These are phyloP conservation scores for Chaetoscypha palmicola DNA, from an alignment of 2,329 filamentous ascomycete genomes.

Conservation along the genomic window DNA sequence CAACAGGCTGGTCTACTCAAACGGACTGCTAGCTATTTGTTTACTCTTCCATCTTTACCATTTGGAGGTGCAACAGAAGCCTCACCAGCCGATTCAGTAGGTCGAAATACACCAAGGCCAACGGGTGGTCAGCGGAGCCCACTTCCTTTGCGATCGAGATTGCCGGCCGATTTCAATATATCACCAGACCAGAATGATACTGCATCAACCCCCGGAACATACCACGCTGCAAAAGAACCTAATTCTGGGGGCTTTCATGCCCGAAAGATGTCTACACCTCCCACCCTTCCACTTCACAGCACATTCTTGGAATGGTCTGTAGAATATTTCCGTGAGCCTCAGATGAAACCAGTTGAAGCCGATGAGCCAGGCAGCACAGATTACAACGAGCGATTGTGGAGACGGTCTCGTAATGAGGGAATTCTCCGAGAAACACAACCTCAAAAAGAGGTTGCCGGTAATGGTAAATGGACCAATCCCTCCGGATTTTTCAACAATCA, in stretches of 20 bases:
- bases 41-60: slow-evolving; percentile 46
- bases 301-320: slow-evolving; percentile 92
- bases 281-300: slow-evolving; percentile 69
- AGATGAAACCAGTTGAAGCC: slow-evolving; percentile 94
- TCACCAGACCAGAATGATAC: slow-evolving; percentile 72
- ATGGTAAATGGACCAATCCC: slow-evolving; percentile 78
- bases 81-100: slow-evolving; percentile 20
- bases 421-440: slow-evolving; percentile 92
- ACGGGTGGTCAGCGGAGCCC: slow-evolving; percentile 23
- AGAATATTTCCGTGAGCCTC: slow-evolving; percentile 94
- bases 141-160: slow-evolving; percentile 34
- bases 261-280: slow-evolving; percentile 50
- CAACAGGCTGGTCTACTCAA: slow-evolving; percentile 53
- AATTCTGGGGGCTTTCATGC: slow-evolving; percentile 68
- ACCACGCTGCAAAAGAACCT: slow-evolving; percentile 70
- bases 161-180: slow-evolving; percentile 49
- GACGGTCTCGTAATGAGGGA: slow-evolving; percentile 82
- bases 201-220: slow-evolving; percentile 57
- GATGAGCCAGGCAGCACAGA: slow-evolving; percentile 95
- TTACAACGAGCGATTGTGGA: slow-evolving; percentile 93
- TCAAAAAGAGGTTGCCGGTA: slow-evolving; percentile 80
- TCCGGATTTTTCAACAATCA: slow-evolving; percentile 81
- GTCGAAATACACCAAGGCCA: slow-evolving; percentile 22
- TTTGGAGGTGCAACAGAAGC: slow-evolving; percentile 35
- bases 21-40: slow-evolving; percentile 56